Percentiles rank a stretch among this genome's conserved stretches.
These are phyloP conservation scores for Rhodotorula paludigena DNA, from an alignment of 768 basidiomycete species.

Conservation along the genomic window DNA sequence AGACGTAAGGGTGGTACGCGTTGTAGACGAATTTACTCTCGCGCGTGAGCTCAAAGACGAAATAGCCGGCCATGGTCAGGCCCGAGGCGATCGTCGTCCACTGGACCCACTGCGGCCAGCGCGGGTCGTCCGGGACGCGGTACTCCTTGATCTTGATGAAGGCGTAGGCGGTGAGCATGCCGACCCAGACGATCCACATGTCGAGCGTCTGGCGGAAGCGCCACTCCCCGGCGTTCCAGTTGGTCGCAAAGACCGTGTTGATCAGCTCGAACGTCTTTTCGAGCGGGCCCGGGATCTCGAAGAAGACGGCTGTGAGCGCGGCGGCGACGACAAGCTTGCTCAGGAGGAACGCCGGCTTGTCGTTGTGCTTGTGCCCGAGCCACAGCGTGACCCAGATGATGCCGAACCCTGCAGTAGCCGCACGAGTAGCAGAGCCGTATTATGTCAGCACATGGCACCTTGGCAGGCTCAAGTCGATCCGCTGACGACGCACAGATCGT, in stretches of 20 bases:
- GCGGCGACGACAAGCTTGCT: conserved; percentile 67
- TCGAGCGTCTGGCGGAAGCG: conserved; percentile 81
- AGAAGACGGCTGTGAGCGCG: conserved; percentile 60
- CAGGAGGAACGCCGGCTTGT: conserved; percentile 61
- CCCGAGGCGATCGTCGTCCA: conserved; percentile 54
- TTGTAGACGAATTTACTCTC: conserved; percentile 83
- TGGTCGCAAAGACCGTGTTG: conserved; percentile 63
- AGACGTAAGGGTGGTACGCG: conserved; percentile 73
- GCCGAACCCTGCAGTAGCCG: conserved; percentile 56
- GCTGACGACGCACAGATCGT: conserved; percentile 57
- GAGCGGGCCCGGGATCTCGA: conserved; percentile 61
- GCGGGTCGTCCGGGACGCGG: conserved; percentile 62
- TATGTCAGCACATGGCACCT: background rate
- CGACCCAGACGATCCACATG: conserved; percentile 79
- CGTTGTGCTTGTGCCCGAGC: conserved; percentile 68
- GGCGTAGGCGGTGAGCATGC: conserved; percentile 71
- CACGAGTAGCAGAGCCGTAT: background rate
- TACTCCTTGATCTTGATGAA: conserved; percentile 70
- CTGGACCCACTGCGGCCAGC: conserved; percentile 60
- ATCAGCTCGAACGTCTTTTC: conserved; percentile 62
- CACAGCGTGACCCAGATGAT: conserved; percentile 77
- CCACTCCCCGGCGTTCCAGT: conserved; percentile 84
- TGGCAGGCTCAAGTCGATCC: background rate
- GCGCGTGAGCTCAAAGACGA: conserved; percentile 70
- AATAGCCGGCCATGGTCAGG: conserved; percentile 66